A percentile compares a stretch with the other conserved stretches of the same genome.
These are phyloP conservation scores for Candolleomyces efflorescens DNA, from an alignment of 768 basidiomycete species.

Conservation along the genomic window DNA sequence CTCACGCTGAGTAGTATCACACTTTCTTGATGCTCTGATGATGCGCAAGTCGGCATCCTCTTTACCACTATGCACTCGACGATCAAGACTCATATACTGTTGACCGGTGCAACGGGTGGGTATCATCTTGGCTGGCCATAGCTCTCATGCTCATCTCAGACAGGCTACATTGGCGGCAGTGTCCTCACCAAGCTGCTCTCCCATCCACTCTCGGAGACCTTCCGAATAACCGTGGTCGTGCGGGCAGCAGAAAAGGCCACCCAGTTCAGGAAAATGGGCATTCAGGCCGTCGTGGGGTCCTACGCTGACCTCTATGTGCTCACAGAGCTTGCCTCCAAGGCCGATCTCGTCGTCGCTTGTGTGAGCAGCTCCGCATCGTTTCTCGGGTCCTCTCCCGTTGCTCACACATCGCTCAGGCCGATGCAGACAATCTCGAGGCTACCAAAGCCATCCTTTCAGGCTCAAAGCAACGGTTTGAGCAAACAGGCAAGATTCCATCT, in stretches of 20 bases:
- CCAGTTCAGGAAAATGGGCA: slow-evolving; percentile 32
- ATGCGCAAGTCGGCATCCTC: background rate
- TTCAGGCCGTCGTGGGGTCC: slow-evolving; percentile 37
- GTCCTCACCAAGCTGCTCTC: slow-evolving; percentile 40
- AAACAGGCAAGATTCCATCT: slow-evolving; percentile 27
- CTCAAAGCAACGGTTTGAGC: slow-evolving; percentile 28
- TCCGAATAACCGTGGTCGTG: slow-evolving; percentile 42
- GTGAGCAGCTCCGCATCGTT: slow-evolving; percentile 18
- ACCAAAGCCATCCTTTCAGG: slow-evolving; percentile 36
- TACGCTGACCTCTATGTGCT: slow-evolving; percentile 35
- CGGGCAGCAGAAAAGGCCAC: slow-evolving; percentile 42
- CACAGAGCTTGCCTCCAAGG: slow-evolving; percentile 33
- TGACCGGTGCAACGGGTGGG: slow-evolving; percentile 44
- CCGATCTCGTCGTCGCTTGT: slow-evolving; percentile 43
- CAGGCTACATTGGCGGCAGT: slow-evolving; percentile 47
- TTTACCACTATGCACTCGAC: slow-evolving; percentile 7
- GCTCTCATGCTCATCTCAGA: background rate
- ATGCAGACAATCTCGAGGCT: slow-evolving; percentile 34
- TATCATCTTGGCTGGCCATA: background rate
- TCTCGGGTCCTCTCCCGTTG: background rate
- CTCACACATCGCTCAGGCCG: slow-evolving; percentile 22
- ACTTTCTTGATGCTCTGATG: background rate
- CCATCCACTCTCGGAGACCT: slow-evolving; percentile 28
- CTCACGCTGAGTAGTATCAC: background rate
- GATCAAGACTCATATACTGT: slow-evolving; percentile 30